These are phyloP conservation scores for Phascolomyces articulosus DNA, from an alignment of 371 early-diverging fungal species.

Conservation along the genomic window DNA sequence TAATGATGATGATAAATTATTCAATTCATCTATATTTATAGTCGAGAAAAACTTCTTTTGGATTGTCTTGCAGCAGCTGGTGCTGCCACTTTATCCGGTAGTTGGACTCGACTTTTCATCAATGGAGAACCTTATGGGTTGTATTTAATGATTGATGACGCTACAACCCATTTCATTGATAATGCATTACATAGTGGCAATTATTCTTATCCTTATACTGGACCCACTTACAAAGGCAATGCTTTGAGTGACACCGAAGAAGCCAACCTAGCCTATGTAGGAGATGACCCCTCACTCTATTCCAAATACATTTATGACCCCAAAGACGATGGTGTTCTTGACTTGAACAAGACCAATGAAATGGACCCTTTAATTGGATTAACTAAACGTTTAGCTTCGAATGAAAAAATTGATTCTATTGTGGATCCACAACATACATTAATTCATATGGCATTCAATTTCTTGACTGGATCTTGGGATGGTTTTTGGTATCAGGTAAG, in stretches of 20 bases:
- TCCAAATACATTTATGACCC: conserved; percentile 37
- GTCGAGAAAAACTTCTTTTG: conserved; percentile 47
- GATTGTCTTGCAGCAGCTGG: conserved; percentile 51
- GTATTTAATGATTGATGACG: conserved; percentile 52
- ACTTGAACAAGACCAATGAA: conserved; percentile 14
- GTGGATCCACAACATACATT: conserved; percentile 37
- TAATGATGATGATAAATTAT: no score
- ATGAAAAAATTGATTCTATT: conserved; percentile 2
- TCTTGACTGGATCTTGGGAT: conserved; percentile 50
- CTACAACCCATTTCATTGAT: conserved; percentile 45
- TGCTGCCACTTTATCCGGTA: conserved; percentile 45
- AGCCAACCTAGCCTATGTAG: conserved; percentile 33
- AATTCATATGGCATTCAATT: conserved; percentile 50
- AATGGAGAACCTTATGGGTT: conserved; percentile 47
- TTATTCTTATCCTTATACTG: conserved; percentile 8
- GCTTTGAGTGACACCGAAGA: conserved; percentile 23
- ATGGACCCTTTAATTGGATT: conserved; percentile 23
- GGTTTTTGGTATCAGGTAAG: conserved; percentile 51
- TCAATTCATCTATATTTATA: no score
- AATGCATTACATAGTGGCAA: conserved; percentile 35
- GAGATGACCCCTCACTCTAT: conserved; percentile 32
- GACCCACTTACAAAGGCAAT: conserved; percentile 35
- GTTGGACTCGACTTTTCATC: conserved; percentile 50
- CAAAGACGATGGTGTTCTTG: conserved; percentile 26
- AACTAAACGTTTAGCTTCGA: conserved; percentile 8